Evolutionary conservation across 805 yeast genomes (phyloP).

Genomic region (Candida hungchunana): DNA sequence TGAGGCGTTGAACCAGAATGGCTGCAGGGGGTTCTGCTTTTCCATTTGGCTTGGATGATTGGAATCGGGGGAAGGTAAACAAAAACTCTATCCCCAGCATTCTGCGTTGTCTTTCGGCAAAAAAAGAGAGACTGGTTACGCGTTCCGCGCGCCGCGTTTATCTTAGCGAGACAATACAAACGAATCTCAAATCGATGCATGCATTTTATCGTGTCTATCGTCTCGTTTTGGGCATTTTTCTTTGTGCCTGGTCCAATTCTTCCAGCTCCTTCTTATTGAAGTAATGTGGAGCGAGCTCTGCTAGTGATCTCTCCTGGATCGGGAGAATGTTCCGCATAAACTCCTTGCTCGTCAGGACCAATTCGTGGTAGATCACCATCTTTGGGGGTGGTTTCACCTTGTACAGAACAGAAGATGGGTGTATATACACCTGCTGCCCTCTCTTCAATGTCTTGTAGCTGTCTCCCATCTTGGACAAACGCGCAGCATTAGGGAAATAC

Average conservation of each 20-base stretch:
- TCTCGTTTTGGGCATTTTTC: constrained; percentile 21
- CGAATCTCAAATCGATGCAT: not conserved
- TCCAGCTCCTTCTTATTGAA: constrained; percentile 18
- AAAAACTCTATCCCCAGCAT: too few species aligned
- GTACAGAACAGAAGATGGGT: constrained; percentile 78
- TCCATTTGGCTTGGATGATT: constrained; percentile 10
- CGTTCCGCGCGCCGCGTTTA: too few species aligned
- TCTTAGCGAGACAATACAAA: too few species aligned
- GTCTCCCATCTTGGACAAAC: constrained; percentile 71
- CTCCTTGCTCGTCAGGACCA: constrained; percentile 81
- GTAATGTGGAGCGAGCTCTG: constrained; percentile 66
- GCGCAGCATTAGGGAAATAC: constrained; percentile 96
- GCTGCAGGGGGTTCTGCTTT: constrained; percentile 17
- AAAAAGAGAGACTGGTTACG: too few species aligned
- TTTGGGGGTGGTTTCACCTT: constrained; percentile 68
- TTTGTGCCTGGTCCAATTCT: constrained; percentile 15
- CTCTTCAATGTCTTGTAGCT: constrained; percentile 59
- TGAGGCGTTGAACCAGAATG: constrained; percentile 31
- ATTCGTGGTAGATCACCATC: constrained; percentile 72
- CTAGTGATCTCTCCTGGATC: constrained; percentile 66
- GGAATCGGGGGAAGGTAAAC: too few species aligned
- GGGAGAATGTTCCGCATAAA: constrained; percentile 81
- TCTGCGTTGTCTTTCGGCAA: too few species aligned
- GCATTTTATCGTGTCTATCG: not conserved
- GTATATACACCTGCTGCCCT: constrained; percentile 71